Evolutionary conservation across 1,284 basidiomycete species (phyloP).

Genomic region (Fomes fomentarius): DNA sequence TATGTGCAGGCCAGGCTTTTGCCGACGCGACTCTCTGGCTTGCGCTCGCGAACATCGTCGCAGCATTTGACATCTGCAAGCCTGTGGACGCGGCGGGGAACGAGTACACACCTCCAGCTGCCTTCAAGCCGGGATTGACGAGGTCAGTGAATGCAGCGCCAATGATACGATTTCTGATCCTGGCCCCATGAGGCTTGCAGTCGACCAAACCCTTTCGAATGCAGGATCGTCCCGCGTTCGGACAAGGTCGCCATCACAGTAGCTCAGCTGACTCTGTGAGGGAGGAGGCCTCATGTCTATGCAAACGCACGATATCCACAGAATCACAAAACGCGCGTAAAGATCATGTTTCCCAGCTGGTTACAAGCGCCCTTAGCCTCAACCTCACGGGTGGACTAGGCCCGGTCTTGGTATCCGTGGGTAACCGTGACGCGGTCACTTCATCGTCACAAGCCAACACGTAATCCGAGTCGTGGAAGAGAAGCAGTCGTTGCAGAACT

Average conservation of each 20-base stretch:
- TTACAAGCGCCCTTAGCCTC: no score
- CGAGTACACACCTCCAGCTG: slow-evolving; percentile 23
- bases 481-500: no score
- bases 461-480: no score
- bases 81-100: slow-evolving; percentile 25
- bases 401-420: no score
- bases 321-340: no score
- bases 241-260: neutral
- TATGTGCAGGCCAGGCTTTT: slow-evolving; percentile 33
- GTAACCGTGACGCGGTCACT: no score
- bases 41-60: slow-evolving; percentile 26
- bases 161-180: neutral
- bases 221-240: slow-evolving; percentile 13
- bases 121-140: slow-evolving; percentile 22
- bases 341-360: no score
- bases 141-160: slow-evolving; percentile 9
- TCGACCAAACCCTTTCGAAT: slow-evolving; percentile 12
- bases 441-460: no score
- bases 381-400: no score
- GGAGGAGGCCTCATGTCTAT: no score
- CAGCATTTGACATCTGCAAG: slow-evolving; percentile 30
- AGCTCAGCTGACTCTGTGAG: no score
- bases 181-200: neutral
- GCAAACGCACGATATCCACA: no score
- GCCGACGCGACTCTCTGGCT: slow-evolving; percentile 33